Percentiles rank a stretch among this genome's conserved stretches.
These are phyloP conservation scores for Zygosaccharomyces pseudorouxii DNA, from an alignment of 805 yeast genomes.

Conservation along the genomic window DNA sequence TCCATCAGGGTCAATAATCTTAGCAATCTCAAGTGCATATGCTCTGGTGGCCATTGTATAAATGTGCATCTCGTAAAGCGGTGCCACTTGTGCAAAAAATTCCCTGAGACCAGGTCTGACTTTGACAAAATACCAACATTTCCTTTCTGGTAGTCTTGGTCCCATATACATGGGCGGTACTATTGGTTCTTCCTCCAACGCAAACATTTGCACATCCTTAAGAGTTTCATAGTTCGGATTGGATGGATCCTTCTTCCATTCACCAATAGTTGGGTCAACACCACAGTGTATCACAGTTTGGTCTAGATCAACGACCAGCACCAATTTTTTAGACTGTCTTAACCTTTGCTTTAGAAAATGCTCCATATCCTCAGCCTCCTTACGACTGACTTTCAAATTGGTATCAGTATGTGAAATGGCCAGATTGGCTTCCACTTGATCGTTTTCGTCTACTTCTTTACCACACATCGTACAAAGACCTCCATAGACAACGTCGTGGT, in stretches of 20 bases:
- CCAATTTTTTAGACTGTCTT: slow-evolving; percentile 59
- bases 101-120: slow-evolving; percentile 79
- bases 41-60: slow-evolving; percentile 98
- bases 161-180: slow-evolving; percentile 57
- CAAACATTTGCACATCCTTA: slow-evolving; percentile 73
- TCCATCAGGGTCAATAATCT: slow-evolving; percentile 87
- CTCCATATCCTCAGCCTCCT: slow-evolving; percentile 85
- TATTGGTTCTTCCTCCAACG: slow-evolving; percentile 68
- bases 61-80: slow-evolving; percentile 82
- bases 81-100: slow-evolving; percentile 60
- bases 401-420: slow-evolving; percentile 88
- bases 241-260: slow-evolving; percentile 83
- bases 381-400: slow-evolving; percentile 74
- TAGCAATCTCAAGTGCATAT: slow-evolving; percentile 85
- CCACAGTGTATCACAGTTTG: slow-evolving; percentile 98
- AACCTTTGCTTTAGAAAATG: slow-evolving; percentile 57
- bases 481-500: slow-evolving; percentile 89
- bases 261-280: slow-evolving; percentile 94
- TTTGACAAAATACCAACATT: slow-evolving; percentile 89
- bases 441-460: slow-evolving; percentile 66
- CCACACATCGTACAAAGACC: slow-evolving; percentile 96
- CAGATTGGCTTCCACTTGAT: slow-evolving; percentile 51
- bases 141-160: slow-evolving; percentile 51
- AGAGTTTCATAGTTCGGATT: slow-evolving; percentile 84
- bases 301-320: slow-evolving; percentile 92